Conservation (phyloP, 768 basidiomycete species). For the Boletus reticuloceps region DNA sequence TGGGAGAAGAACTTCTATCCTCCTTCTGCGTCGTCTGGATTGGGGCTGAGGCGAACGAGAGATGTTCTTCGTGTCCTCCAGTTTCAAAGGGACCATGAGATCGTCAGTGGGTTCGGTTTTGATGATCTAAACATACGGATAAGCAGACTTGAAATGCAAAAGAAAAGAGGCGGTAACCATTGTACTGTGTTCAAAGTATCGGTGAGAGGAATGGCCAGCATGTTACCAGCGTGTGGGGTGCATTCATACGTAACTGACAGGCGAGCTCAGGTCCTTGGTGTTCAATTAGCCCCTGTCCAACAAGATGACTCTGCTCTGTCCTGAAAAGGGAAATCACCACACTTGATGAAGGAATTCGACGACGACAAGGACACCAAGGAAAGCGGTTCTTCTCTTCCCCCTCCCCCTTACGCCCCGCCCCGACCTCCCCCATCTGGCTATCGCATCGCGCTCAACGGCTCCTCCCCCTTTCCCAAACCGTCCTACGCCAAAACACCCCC, state of each 20-base stretch:
- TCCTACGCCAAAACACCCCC: constrained; percentile 48
- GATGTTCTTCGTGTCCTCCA: background rate
- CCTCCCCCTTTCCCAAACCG: constrained; percentile 38
- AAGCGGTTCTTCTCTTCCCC: background rate
- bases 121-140: constrained; percentile 1
- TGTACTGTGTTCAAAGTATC: background rate
- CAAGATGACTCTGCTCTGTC: too few species aligned
- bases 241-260: constrained; percentile 3
- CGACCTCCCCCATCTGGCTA: constrained; percentile 60
- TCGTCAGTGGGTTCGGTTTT: constrained; percentile 9
- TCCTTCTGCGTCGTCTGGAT: background rate
- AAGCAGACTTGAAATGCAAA: background rate
- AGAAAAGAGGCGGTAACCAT: constrained; percentile 1
- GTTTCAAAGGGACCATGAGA: background rate
- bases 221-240: too few species aligned
- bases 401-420: constrained; percentile 18
- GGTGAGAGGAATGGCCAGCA: background rate
- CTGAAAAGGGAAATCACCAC: too few species aligned
- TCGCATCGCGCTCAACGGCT: constrained; percentile 51
- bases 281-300: too few species aligned
- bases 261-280: too few species aligned
- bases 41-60: background rate
- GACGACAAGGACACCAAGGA: constrained; percentile 9
- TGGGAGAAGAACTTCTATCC: constrained; percentile 11
- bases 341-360: constrained; percentile 6